A percentile compares a stretch with the other conserved stretches of the same genome.
Evolutionary conservation across 208 protist species (phyloP).

Genomic region (Tritrichomonas musculus): DNA sequence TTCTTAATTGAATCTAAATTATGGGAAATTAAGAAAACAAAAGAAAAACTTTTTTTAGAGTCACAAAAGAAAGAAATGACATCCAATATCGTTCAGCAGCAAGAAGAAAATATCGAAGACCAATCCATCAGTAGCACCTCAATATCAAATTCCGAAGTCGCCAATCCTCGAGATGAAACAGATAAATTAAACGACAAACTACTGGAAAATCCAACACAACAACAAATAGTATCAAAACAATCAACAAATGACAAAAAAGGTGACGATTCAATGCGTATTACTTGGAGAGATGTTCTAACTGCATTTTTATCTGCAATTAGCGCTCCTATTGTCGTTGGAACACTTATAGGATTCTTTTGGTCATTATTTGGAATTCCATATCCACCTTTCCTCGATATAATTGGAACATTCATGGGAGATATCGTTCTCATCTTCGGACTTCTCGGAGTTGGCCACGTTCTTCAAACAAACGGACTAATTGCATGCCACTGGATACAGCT

Average conservation of each 20-base stretch:
- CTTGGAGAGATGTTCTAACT: neutral
- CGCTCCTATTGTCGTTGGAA: neutral
- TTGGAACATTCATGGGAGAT: neutral
- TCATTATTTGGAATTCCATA: neutral
- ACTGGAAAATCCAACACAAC: no score
- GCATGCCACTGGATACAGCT: neutral
- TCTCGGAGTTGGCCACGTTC: neutral
- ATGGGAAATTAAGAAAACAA: neutral
- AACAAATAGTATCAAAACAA: no score
- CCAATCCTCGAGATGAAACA: no score
- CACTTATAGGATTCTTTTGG: neutral
- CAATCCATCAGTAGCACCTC: no score
- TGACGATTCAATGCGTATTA: neutral
- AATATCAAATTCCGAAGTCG: no score
- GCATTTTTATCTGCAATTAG: neutral
- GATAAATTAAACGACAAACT: no score
- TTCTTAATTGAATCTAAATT: neutral
- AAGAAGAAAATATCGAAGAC: no score
- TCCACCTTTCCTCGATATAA: neutral
- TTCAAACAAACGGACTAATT: neutral
- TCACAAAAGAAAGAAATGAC: neutral
- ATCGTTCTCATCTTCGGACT: neutral
- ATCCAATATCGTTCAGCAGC: neutral
- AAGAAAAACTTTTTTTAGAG: neutral
- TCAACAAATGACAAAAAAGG: no score